Evolutionary conservation across 768 basidiomycete genomes (phyloP), one percentile per base, ranked within the genome.

Genomic region (Suillus sp.): DNA sequence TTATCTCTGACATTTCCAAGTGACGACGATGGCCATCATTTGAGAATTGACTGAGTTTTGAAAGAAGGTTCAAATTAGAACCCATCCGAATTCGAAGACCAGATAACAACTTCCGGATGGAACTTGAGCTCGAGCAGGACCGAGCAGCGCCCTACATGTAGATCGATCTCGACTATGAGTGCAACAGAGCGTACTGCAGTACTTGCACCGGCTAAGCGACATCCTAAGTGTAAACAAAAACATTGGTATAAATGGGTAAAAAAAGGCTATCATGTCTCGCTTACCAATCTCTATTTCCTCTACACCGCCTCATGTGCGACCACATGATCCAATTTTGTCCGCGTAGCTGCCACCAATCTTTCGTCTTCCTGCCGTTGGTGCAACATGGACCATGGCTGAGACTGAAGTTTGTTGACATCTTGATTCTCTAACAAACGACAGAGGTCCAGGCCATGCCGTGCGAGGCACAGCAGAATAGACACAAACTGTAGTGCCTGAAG

Each of bases 1-100:
- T 60, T 37, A 72, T 65, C 42, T 62, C 47, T 8, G 50, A 30
- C 66, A 65, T 65, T 16, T 55, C 13, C 32, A 34, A 34, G 32
- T 34, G 32, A 34, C 48, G 9, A 51, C 8, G 27, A 9, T 4
- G 10, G 30, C 1, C 10, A 20, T 51, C 10, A 51, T 50, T 18
- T 27, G 48, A 50, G 27, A 50, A 27, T 50, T 1, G 18, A 11
- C 16, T 11, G 30, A 20, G 16, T 27, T 50, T 50, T 9, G 8
- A 50, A 14, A 3, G 14, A 51, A 9, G 16, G 16, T 32, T 51
- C 30, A 2, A 18, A 51, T 51, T 18, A 51, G 32, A 34, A 7
- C 8, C 6, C 1, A 34, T 34, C 32, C 6, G 18, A 32, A 20
- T 51, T 20, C 8, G 48, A 50, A 50, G 27, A 30, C 25, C 2